Percentiles rank a stretch among this genome's conserved stretches.
These are phyloP conservation scores for Antitrichia curtipendula DNA, from an alignment of 225 moss, liverwort and hornwort genomes.

Conservation along the genomic window DNA sequence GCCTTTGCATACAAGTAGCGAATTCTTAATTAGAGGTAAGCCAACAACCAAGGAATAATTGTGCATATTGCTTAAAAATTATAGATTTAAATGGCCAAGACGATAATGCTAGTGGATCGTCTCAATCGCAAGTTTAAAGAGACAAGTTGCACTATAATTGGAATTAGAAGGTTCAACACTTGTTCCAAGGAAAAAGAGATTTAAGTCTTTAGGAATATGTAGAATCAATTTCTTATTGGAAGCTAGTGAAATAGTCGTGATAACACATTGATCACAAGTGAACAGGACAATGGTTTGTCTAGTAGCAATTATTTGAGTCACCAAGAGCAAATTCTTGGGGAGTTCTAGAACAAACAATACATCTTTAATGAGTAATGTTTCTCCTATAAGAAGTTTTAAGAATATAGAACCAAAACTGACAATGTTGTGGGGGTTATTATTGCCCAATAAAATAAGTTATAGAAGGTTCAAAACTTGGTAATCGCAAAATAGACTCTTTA, in stretches of 20 bases:
- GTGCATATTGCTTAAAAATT: neutral
- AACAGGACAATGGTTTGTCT: neutral
- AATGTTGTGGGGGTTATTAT: too few relatives aligned
- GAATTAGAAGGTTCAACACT: neutral
- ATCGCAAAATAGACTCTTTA: too few relatives aligned
- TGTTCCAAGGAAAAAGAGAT: neutral
- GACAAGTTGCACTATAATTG: neutral
- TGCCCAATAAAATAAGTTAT: too few relatives aligned
- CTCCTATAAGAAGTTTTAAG: too few relatives aligned
- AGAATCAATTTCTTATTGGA: too few relatives aligned
- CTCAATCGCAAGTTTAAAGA: neutral
- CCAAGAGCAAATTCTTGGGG: too few relatives aligned
- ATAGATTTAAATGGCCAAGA: neutral
- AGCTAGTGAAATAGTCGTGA: neutral
- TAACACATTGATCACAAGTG: neutral
- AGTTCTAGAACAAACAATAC: too few relatives aligned
- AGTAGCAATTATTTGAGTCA: too few relatives aligned
- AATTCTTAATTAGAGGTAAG: neutral
- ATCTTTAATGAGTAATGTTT: too few relatives aligned
- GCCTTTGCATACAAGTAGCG: rapidly evolving
- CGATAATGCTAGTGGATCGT: neutral
- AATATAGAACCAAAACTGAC: too few relatives aligned
- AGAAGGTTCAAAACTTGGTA: too few relatives aligned
- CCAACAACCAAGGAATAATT: neutral
- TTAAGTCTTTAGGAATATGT: neutral